Evolutionary conservation across 2,329 filamentous ascomycete genomes (phyloP), one percentile per base, ranked within the genome.

Genomic region (Aspergillus ochraceus): DNA sequence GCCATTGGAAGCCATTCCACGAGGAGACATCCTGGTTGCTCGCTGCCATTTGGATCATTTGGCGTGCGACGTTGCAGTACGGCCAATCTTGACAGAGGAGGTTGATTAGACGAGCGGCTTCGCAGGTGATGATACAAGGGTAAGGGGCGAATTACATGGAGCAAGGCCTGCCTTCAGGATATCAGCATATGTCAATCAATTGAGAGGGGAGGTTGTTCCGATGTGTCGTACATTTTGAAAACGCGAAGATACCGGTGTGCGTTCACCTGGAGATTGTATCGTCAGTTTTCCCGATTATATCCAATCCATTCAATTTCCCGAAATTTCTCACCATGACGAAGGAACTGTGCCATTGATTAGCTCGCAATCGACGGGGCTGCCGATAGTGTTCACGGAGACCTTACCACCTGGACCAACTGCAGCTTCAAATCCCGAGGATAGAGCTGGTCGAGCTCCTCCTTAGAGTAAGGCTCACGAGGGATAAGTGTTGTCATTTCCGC

Each of bases 191-290:
- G 39, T 49, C 58, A 51, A 24, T 47, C 14, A 57, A 45, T 30
- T 26, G 46, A 54, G 24, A 45, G 19, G 42, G 22, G 49, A 42
- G 14, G 2, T 19, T 26, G 24, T 45, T 52, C 10, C 52, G 26
- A 14, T 76, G 66, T 75, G 80, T 85, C 78, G 66, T 75, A 81
- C 85, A 78, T 94, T 95, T 71, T 90, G 86, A 75, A 99, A 97
- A 45, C 95, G 89, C n/a, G 90, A 84, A 59, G 87, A 90, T 29
- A 98, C 90, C 29, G 94, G 94, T 8, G 89, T 94, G 59, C 94
- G 88, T 80, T 90, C 87, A 66, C 85, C 84, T 85, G 62, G 11
- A 20, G 52, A 24, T 47, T 47, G 36, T 17, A 22, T 14, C 19
- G 10, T 47, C 20, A 20, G 45, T 24, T 24, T 47, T 6, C 19